Conservation (phyloP, 768 basidiomycete genomes). For the Mycena vitilis region DNA sequence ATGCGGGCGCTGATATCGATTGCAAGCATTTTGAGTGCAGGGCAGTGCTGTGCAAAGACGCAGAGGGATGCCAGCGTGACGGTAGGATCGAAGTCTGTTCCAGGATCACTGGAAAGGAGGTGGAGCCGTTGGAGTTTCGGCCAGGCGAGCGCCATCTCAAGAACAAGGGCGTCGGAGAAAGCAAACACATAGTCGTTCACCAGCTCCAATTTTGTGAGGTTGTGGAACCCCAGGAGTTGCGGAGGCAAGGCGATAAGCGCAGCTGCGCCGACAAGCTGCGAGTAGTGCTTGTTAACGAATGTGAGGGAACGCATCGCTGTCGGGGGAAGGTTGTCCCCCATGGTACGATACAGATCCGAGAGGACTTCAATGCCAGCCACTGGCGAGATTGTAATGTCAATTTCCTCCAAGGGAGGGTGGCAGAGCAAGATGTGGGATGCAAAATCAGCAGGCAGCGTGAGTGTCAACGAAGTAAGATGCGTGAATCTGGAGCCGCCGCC, state of each 20-base stretch:
- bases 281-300: background rate
- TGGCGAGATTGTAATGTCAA: background rate
- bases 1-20: background rate
- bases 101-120: background rate
- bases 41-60: constrained; percentile 6
- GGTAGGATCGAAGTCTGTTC: no score
- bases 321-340: background rate
- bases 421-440: background rate
- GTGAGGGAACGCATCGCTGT: background rate
- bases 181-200: background rate
- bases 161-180: background rate
- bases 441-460: no score
- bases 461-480: no score
- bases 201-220: background rate
- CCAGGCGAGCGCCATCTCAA: constrained; percentile 7
- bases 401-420: background rate
- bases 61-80: background rate
- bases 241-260: background rate
- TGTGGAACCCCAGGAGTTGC: background rate
- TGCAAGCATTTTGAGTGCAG: background rate
- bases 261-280: background rate
- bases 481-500: no score
- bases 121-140: background rate
- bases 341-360: background rate
- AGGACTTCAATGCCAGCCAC: background rate